Base-by-base conservation (phyloP, 2,329 filamentous ascomycete genomes). In the Ophiostoma angusticollis region DNA sequence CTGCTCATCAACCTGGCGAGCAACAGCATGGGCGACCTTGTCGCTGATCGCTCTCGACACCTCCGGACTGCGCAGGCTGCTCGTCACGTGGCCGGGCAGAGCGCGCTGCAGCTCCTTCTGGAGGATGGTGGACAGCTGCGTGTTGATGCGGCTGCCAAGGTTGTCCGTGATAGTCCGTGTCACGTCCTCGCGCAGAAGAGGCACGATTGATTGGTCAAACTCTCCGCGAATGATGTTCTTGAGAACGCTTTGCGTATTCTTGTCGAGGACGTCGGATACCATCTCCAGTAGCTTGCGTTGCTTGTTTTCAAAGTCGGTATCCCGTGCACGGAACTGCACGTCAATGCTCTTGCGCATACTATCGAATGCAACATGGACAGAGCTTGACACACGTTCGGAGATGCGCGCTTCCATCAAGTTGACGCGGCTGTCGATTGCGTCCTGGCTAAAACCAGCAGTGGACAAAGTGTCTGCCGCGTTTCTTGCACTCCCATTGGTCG, bases 161-260 rank as follows among this genome's bases (percentile, higher is more conserved):
- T 84, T 77, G 45, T 81, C 78, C 39, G 80, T 72, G 21, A 94
- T 68, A 5, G 79, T 71, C 45, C 75, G 72, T 31, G 74, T 68
- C 12, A 83, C 76, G 30, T 78, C 67, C 37, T 78, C 70, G 29
- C 77, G 72, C 41, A 96, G 64, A 23, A 78, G 68, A 9, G 91
- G 89, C 37, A 94, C 65, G 31, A 95, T 74, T 12, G 77, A 70
- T 40, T 77, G 70, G 45, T 84, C 73, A 47, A 94, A 84, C 56
- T 82, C 81, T 34, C 77, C 70, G 33, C 75, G 73, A 36, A 94
- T 78, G 49, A 93, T 83, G 44, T 76, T 78, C 44, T 77, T 69
- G 27, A 95, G 69, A 17, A 84, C 83, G 51, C 81, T 78, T 57
- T 78, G 69, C 16, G 73, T 76, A 52, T 77, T 78, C 44, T 70